Percentiles rank a stretch among this genome's conserved stretches.
phyloP scores from a whole-genome alignment of 768 basidiomycete genomes.

The Leucocoprinus leucothites region DNA sequence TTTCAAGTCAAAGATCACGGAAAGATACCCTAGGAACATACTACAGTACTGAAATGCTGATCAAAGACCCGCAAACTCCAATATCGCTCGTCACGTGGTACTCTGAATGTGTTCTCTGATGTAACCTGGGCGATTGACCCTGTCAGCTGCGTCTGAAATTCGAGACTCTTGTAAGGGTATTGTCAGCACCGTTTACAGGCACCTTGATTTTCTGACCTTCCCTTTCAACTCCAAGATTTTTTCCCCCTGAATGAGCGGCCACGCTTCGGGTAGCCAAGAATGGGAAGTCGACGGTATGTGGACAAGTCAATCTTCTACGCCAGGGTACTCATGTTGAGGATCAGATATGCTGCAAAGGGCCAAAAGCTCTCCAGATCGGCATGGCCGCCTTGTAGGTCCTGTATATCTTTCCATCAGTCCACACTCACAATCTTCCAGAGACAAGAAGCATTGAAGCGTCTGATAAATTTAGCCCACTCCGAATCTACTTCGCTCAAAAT shows the following conservation, averaged over 20 bases:
- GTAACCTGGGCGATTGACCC: too few relatives aligned
- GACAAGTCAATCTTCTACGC: not conserved
- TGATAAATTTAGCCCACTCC: conserved; percentile 54
- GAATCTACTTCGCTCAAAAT: conserved; percentile 45
- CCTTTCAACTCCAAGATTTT: not conserved
- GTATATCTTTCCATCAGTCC: not conserved
- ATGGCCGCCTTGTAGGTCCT: conserved; percentile 4
- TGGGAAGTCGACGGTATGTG: conserved; percentile 31
- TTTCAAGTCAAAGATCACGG: too few relatives aligned
- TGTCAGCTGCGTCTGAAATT: too few relatives aligned
- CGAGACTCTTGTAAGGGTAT: too few relatives aligned
- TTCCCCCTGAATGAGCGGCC: not conserved
- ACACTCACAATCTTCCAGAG: conserved; percentile 32
- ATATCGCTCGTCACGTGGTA: too few relatives aligned
- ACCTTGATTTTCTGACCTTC: not conserved
- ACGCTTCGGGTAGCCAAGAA: conserved; percentile 23
- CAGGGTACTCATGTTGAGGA: not conserved
- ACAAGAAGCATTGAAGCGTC: conserved; percentile 45
- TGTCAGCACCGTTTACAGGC: too few relatives aligned
- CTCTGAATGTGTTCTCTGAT: too few relatives aligned
- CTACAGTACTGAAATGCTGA: too few relatives aligned
- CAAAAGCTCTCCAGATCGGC: conserved; percentile 29
- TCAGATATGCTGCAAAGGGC: conserved; percentile 43
- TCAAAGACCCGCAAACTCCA: too few relatives aligned
- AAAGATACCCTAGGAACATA: too few relatives aligned